These are phyloP conservation scores for Saccharomycopsis sp. DNA, from an alignment of 805 yeast species.

Conservation along the genomic window DNA sequence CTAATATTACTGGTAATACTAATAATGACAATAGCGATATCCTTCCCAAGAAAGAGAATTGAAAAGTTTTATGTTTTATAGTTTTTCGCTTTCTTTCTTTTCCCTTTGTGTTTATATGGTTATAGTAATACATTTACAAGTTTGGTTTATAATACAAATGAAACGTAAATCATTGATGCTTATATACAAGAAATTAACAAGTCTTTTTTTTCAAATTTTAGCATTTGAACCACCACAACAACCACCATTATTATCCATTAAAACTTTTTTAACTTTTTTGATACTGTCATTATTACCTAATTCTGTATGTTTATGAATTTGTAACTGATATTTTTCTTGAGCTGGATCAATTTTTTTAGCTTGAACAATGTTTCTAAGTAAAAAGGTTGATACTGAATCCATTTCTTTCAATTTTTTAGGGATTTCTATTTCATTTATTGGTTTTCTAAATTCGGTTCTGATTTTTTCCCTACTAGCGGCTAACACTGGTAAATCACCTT, in stretches of 20 bases:
- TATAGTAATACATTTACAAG: too few relatives aligned
- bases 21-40: too few relatives aligned
- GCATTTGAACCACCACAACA: constrained; percentile 39
- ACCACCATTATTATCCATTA: constrained; percentile 44
- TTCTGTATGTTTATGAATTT: constrained; percentile 75
- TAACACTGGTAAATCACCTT: constrained; percentile 34
- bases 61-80: too few relatives aligned
- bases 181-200: not conserved
- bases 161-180: too few relatives aligned
- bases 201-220: constrained; percentile 8
- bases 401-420: constrained; percentile 45
- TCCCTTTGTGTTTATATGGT: too few relatives aligned
- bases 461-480: constrained; percentile 52
- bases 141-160: too few relatives aligned
- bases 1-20: too few relatives aligned
- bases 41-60: too few relatives aligned
- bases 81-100: too few relatives aligned
- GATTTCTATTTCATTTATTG: constrained; percentile 38
- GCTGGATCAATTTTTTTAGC: constrained; percentile 39
- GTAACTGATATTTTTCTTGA: constrained; percentile 34
- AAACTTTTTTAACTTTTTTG: constrained; percentile 37
- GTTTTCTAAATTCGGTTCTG: constrained; percentile 39
- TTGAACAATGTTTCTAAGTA: constrained; percentile 77
- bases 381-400: constrained; percentile 60
- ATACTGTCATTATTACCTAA: constrained; percentile 83